Base-by-base conservation (phyloP, 805 yeast species). In the Pichia sporocuriosa region DNA sequence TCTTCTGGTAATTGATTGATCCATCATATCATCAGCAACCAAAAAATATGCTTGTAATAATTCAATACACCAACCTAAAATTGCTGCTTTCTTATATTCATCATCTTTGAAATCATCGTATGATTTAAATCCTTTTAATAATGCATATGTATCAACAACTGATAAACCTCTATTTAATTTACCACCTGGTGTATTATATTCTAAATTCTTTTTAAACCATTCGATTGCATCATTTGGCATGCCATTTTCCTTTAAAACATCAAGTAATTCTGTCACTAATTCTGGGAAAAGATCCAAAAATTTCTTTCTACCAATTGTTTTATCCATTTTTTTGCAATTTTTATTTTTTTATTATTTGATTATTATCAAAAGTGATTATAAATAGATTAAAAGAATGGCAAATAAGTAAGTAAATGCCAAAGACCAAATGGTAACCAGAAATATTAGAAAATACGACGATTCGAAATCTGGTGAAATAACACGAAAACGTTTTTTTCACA, bases 11-110 rank as follows among this genome's bases (percentile, higher is more conserved):
- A 86, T 83, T 26, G 96, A 84, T 53, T 79, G 78, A 64, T 93
- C 98, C 98, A 93, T 93, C 79, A 93, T 93, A 62, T 93, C 98
- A 63, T 93, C 98, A 25, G 97, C 94, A 43, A 93, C 97, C 56
- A 93, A 73, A 72, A 93, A 93, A 63, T 86, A 93, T 2, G 97
- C 97, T 68, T 90, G 98, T 53, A 90, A 72, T 51, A 93, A 73
- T 68, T 93, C 98, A 53, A 93, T 79, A 54, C 87, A 73, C 98
- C 98, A 93, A 19, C 98, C 98, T 51, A 93, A 72, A 37, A 89
- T 69, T 9, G 97, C 93, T 29, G 86, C 84, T 56, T 79, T 81
- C 62, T 77, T 77, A 69, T 88, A 90, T 58, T 87, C 93, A 25
- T 69, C 84, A 9, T 70, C 49, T 6, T 34, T 16, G 43, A 89